Conservation (phyloP, 2,329 filamentous ascomycete species). For the Clonostachys chloroleuca region DNA sequence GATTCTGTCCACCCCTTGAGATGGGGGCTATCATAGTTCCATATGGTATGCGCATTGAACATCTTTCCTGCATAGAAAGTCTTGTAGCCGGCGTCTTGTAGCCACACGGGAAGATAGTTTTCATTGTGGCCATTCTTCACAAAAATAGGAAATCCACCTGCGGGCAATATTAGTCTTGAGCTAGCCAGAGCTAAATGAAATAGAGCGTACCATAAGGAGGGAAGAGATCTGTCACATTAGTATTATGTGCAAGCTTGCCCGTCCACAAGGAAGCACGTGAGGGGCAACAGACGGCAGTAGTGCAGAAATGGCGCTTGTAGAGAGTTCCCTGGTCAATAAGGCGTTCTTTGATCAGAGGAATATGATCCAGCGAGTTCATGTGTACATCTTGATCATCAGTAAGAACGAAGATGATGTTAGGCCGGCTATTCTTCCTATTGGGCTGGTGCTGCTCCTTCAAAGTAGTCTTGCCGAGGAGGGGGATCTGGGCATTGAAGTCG, state of each 20-base stretch:
- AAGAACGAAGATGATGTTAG: conserved; percentile 56
- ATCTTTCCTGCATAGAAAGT: conserved; percentile 51
- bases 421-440: neutral
- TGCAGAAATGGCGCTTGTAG: conserved; percentile 53
- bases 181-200: too few species aligned
- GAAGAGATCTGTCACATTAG: conserved; percentile 5
- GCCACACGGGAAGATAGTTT: conserved; percentile 43
- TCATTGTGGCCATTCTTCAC: conserved; percentile 42
- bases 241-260: conserved; percentile 5
- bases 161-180: too few species aligned
- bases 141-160: conserved; percentile 40
- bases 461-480: too few species aligned
- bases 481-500: too few species aligned
- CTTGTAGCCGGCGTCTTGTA: conserved; percentile 43
- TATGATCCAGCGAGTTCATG: conserved; percentile 49
- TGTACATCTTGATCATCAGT: conserved; percentile 59
- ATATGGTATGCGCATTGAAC: conserved; percentile 42
- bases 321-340: conserved; percentile 46
- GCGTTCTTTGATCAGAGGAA: conserved; percentile 44
- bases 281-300: conserved; percentile 13
- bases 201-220: neutral
- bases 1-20: conserved; percentile 52
- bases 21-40: conserved; percentile 43
- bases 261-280: conserved; percentile 5
- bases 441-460: too few species aligned